Evolutionary conservation across 352 stramenopile genomes (phyloP), one percentile per base, ranked within the genome.

Genomic region (Phytophthora parvispora): DNA sequence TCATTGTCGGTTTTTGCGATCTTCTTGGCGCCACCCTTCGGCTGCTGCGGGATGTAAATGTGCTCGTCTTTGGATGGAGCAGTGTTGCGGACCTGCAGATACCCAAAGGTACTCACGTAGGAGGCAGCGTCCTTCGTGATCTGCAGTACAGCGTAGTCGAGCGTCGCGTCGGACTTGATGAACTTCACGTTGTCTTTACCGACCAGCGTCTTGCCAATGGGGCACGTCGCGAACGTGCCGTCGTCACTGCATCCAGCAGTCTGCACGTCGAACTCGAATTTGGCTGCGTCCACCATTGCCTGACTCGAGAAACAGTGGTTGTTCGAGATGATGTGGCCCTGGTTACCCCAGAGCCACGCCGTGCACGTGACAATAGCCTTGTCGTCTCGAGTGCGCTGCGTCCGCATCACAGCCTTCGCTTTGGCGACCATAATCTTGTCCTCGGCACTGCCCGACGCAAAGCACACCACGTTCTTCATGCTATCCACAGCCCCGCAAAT

Each of bases 41-140:
- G 83, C 54, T 93, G 84, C 53, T 90, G 81, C 38, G 83, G 79
- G 55, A 93, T 83, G 69, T 90, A 91, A 55, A 93, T 87, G 61
- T 80, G 28, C 38, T 94, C 86, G 2, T 69, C 74, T 43, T 77
- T 55, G 15, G 55, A 52, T 1, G 85, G 76, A 29, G 68, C 73
- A n/a, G 70, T 75, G 20, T 73, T 80, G 10, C 85, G 75, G 29
- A 90, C 56, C 65, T 87, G 78, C 16, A 91, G 56, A 65, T 87
- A 91, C n/a, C 81, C 83, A 47, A 83, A 93, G 22, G 59, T 74
- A 48, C 13, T 72, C n/a, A 88, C 68, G 20, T 76, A 77, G 18
- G 70, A 72, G 6, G 57, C 42, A 32, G 80, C 69, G 27, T 77
- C 68, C 18, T 64, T 64, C 10, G 67, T 78, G 59, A 92, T 75